Evolutionary conservation across 345 rosid species (phyloP).

Genomic region (Rubroshorea leprosula): DNA sequence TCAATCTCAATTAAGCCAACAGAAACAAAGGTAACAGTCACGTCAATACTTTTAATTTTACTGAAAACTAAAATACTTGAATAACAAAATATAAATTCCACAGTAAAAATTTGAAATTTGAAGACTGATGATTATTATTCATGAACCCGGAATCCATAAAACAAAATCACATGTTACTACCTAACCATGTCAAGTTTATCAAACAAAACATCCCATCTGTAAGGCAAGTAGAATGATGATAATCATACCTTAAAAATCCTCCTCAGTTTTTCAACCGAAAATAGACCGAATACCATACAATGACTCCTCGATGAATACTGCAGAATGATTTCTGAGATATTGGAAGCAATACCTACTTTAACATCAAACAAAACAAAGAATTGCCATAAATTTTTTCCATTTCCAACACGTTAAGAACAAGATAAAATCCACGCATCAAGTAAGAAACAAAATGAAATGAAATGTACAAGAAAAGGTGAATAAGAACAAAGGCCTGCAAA

Average conservation of each 20-base stretch:
- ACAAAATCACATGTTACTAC: background rate
- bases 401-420: constrained; percentile 8
- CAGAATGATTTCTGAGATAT: background rate
- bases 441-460: constrained; percentile 5
- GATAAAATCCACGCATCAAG: constrained; percentile 6
- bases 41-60: no score
- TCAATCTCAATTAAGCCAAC: background rate
- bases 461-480: background rate
- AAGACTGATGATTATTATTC: background rate
- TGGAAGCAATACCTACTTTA: no score
- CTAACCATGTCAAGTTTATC: no score
- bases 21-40: no score
- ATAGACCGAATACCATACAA: constrained; percentile 1
- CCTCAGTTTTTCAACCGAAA: constrained; percentile 11
- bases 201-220: no score
- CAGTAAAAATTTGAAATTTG: background rate
- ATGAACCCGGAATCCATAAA: background rate
- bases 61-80: no score
- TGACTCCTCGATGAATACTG: constrained; percentile 2
- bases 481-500: background rate
- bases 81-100: background rate
- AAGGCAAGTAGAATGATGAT: background rate
- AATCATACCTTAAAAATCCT: constrained; percentile 11
- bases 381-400: background rate
- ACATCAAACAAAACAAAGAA: constrained; percentile 11